Conservation (phyloP, 306 rosid species). For the Vachellia pachyceras region DNA sequence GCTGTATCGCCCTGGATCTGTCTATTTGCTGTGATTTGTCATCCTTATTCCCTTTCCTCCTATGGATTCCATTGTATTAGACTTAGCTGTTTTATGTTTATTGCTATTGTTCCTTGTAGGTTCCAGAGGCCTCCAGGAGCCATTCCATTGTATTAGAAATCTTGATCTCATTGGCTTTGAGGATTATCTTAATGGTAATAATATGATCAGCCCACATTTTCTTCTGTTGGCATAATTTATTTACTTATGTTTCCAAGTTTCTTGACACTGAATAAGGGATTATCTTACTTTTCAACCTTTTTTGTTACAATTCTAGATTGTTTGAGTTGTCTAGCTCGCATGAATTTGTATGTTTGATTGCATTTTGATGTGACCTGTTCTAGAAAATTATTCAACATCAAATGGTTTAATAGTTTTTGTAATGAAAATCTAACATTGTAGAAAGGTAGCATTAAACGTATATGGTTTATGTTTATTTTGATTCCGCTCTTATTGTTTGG, state of each 20-base stretch:
- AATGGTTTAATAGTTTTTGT: no score
- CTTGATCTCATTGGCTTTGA: conserved; percentile 69
- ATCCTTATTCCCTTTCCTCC: neutral
- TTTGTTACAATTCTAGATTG: neutral
- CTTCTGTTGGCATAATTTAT: neutral
- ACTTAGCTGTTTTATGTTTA: conserved; percentile 12
- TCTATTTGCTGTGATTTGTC: neutral
- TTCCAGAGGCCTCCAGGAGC: conserved; percentile 80
- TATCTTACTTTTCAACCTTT: no score
- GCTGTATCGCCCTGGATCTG: neutral
- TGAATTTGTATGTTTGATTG: no score
- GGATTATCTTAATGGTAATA: conserved; percentile 81
- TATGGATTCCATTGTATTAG: conserved; percentile 8
- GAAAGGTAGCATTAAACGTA: no score
- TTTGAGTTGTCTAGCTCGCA: no score
- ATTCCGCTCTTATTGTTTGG: no score
- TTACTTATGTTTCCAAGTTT: neutral
- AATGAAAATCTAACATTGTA: no score
- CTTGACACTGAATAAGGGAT: neutral
- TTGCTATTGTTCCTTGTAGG: conserved; percentile 45
- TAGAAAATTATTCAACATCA: no score
- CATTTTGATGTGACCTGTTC: no score
- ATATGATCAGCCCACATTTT: neutral
- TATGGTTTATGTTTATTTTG: no score
- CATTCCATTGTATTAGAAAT: conserved; percentile 63